Conservation (phyloP, 306 rosid genomes). For the Castanea crenata region DNA sequence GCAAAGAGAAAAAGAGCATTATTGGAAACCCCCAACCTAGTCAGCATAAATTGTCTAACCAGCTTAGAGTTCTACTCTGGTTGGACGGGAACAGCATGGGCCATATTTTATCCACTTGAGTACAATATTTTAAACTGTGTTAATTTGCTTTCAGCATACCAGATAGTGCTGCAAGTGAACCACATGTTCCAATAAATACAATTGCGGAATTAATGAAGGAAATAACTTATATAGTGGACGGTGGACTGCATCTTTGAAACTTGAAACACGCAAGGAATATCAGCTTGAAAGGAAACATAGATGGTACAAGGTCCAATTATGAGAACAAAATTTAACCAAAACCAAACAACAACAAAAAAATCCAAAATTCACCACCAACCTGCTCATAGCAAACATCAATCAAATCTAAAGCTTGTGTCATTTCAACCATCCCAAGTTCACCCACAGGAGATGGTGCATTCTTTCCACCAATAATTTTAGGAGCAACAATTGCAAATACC, state of each 20-base stretch:
- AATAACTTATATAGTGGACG: not conserved
- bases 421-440: slow-evolving; percentile 99
- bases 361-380: slow-evolving; percentile 40
- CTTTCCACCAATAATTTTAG: slow-evolving; percentile 92
- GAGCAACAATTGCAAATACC: slow-evolving; percentile 95
- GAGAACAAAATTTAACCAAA: not conserved
- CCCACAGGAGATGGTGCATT: slow-evolving; percentile 93
- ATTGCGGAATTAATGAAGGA: not conserved
- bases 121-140: no score
- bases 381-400: slow-evolving; percentile 81
- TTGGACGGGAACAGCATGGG: not conserved
- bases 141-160: not conserved
- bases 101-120: not conserved
- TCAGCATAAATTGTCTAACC: not conserved
- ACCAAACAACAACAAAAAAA: slow-evolving; percentile 7
- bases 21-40: no score
- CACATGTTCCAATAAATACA: not conserved
- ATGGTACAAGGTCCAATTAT: not conserved
- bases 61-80: not conserved
- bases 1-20: not conserved
- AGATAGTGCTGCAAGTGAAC: not conserved
- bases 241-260: no score
- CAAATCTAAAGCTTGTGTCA: slow-evolving; percentile 86
- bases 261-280: not conserved
- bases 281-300: not conserved